Base-by-base conservation (phyloP, 2,329 filamentous ascomycete genomes). In the Ophiostoma sp. region DNA sequence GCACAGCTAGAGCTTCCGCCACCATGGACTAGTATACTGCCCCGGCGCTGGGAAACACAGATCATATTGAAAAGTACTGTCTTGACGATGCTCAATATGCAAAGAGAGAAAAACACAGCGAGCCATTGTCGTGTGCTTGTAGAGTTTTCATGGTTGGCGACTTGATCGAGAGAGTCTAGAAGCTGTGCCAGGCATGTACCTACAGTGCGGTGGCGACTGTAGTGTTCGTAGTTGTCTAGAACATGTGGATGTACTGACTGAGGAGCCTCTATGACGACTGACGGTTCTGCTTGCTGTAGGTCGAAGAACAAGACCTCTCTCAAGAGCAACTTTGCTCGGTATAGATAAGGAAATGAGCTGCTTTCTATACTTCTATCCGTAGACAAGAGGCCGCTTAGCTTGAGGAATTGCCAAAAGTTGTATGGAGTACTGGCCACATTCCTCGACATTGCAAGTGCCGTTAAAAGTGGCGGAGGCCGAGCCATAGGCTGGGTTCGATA, bases 21-120 rank as follows among this genome's bases (percentile, higher is more conserved):
- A 2, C 44, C 48, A 20, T 15, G 33, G 36, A 35, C 35, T 4
- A 23, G 8, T 17, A 13, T 11, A 39, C 11, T 35, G 17, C 62
- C 35, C 4, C 35, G 62, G 20, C 20, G 62, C 20, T 65, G 62
- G 20, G 75, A 15, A 73, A 74, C 36, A 35, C 79, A 77, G 31
- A 79, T 78, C 44, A 84, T 78, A 70, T 86, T 83, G 20, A 83
- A 78, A 5, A 87, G 77, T 1, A 88, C 79, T 0, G 84, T 84
- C 67, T 83, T 82, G 27, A 84, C 80, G 36, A 85, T 79, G 75
- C 85, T 87, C 74, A 88, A 86, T n/a, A 88, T 83, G 75, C 85
- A 87, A 23, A 88, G 76, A 15, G 86, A 83, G 67, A 85, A 78
- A 71, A 87, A 86, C 4, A 82, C 76, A 1, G 85, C 83, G 20